phyloP scores from a whole-genome alignment of 306 rosid species.

The Malus orientalis region DNA sequence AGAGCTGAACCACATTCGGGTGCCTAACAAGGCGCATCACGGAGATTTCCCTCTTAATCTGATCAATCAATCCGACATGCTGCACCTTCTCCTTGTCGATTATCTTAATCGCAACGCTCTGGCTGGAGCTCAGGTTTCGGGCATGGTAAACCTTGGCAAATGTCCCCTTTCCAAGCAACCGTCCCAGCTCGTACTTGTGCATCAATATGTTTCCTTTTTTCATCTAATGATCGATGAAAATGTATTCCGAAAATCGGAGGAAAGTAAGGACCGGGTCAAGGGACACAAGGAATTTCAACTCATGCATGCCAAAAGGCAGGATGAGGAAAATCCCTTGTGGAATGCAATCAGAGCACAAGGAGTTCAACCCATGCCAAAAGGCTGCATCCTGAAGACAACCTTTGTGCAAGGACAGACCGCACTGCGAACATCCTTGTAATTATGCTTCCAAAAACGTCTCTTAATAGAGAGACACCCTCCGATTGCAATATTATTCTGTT shows the following conservation, averaged over 20 bases:
- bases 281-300: slow-evolving; percentile 16
- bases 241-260: background rate
- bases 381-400: background rate
- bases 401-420: background rate
- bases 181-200: slow-evolving; percentile 45
- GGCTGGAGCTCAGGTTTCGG: slow-evolving; percentile 33
- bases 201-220: slow-evolving; percentile 30
- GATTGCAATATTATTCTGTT: background rate
- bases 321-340: slow-evolving; percentile 17
- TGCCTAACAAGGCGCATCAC: slow-evolving; percentile 42
- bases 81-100: slow-evolving; percentile 44
- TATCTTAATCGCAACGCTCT: slow-evolving; percentile 43
- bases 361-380: slow-evolving; percentile 5
- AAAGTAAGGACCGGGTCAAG: background rate
- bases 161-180: slow-evolving; percentile 49
- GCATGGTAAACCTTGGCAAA: slow-evolving; percentile 55
- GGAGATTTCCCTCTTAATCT: slow-evolving; percentile 52
- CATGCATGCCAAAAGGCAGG: slow-evolving; percentile 12
- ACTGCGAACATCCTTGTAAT: background rate
- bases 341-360: background rate
- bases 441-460: background rate
- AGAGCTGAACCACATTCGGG: slow-evolving; percentile 53
- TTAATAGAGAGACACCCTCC: background rate
- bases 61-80: slow-evolving; percentile 42
- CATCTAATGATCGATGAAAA: background rate